Evolutionary conservation across 768 basidiomycete genomes (phyloP), one percentile per base, ranked within the genome.

Genomic region (Xerocomellus amylosporus): DNA sequence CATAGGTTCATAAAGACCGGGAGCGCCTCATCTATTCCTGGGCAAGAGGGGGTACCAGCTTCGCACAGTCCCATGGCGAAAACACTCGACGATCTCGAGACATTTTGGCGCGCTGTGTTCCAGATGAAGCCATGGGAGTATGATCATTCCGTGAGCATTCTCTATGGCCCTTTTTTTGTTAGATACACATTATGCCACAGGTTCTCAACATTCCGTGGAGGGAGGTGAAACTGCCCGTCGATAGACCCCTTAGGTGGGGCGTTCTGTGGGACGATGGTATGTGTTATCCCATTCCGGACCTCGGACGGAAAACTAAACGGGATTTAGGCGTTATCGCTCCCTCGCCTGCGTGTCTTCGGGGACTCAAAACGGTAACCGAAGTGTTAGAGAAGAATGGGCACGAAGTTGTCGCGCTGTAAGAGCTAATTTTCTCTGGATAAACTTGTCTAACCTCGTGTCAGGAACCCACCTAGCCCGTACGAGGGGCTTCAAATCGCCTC

Each of bases 81-180:
- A 38, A 83, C 74, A n/a, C 71, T 87, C 37, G 78, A 77, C 15
- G 85, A 88, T 64, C 67, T 89, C 36, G 77, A 79, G 46, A 81
- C 84, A 50, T 83, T 87, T 66, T 87, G 83, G 83, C 80, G 79
- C 58, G 75, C 82, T 14, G 74, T 88, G 8, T 74, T 87, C 20
- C 71, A 71, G 42, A 81, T 81, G 68, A 78, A 79, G 51, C 84
- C 87, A 15, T 88, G 86, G 85, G 73, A 76, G 15, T 87, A 87
- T 55, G 87, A 88, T 62, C 79, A 82, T 53, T 62, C 62, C 4
- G 77, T 77, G 53, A 64, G 67, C 53, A 20, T 28, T 17, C n/a
- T 40, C 8, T 12, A 7, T 31, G 4, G 0, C n/a, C 15, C 26
- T 17, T 17, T 15, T n/a, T 33, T 28, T 13, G 9, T 9, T 36